Percentiles rank a stretch among this genome's conserved stretches.
Conservation (phyloP, 2,329 filamentous ascomycete genomes). For the Neoascochyta sp. region DNA sequence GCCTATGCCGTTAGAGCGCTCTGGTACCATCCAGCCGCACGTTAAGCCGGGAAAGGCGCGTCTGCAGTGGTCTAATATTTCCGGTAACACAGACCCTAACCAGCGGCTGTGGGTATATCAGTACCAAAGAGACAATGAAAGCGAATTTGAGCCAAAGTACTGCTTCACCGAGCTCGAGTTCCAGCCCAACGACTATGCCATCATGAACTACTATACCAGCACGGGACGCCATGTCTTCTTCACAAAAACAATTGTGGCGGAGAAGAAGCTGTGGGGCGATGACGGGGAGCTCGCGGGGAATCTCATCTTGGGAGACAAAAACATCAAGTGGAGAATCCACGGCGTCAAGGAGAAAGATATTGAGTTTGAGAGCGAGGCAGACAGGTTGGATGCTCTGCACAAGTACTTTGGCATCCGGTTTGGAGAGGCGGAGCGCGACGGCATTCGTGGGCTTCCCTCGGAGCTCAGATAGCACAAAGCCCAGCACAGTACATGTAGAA, state of each 20-base stretch:
- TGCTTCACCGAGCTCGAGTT: slow-evolving; percentile 54
- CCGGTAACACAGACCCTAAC: slow-evolving; percentile 29
- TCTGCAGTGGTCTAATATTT: slow-evolving; percentile 35
- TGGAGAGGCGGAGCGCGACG: slow-evolving; percentile 34
- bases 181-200: slow-evolving; percentile 27
- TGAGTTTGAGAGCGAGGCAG: slow-evolving; percentile 42
- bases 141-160: slow-evolving; percentile 59
- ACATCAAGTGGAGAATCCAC: slow-evolving; percentile 46
- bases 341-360: slow-evolving; percentile 42
- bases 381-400: slow-evolving; percentile 43
- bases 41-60: slow-evolving; percentile 31
- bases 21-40: slow-evolving; percentile 22
- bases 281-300: slow-evolving; percentile 37
- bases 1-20: slow-evolving; percentile 38
- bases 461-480: slow-evolving; percentile 26
- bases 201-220: slow-evolving; percentile 37
- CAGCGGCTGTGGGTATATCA: slow-evolving; percentile 47
- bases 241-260: slow-evolving; percentile 34
- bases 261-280: slow-evolving; percentile 50
- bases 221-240: slow-evolving; percentile 33
- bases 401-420: slow-evolving; percentile 46
- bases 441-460: slow-evolving; percentile 36
- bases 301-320: slow-evolving; percentile 42
- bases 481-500: slow-evolving; percentile 1
- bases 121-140: slow-evolving; percentile 33